Evolutionary conservation across 164 flowering plant species (phyloP).

Genomic region (Dillenia suffruticosa): DNA sequence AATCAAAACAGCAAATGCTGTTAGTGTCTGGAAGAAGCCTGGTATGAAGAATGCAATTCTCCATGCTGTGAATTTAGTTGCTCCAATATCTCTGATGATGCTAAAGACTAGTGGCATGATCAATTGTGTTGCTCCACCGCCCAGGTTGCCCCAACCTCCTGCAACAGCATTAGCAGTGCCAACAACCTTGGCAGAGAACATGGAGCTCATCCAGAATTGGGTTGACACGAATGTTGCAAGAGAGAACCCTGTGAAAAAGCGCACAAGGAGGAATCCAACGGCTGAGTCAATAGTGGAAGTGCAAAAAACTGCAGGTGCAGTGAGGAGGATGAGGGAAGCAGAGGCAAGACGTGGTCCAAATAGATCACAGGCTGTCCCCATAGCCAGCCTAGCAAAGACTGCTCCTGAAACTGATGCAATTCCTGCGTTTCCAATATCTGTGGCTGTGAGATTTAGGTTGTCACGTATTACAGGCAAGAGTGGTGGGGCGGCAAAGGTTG

Average conservation of each 20-base stretch:
- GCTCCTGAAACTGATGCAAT: constrained; percentile 86
- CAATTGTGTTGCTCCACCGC: constrained; percentile 89
- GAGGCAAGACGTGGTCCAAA: constrained; percentile 80
- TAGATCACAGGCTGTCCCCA: constrained; percentile 86
- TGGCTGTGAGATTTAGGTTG: constrained; percentile 66
- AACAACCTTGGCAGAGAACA: constrained; percentile 61
- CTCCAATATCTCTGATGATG: constrained; percentile 40
- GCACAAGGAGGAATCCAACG: constrained; percentile 49
- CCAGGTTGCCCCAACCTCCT: constrained; percentile 91
- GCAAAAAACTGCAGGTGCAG: constrained; percentile 71
- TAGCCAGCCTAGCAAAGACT: constrained; percentile 65
- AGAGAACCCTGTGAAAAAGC: constrained; percentile 82
- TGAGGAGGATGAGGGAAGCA: constrained; percentile 53
- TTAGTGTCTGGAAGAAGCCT: constrained; percentile 51
- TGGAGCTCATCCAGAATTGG: constrained; percentile 94
- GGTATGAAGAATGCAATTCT: constrained; percentile 80
- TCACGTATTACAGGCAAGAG: constrained; percentile 78
- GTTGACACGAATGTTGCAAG: constrained; percentile 81
- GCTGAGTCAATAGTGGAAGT: constrained; percentile 40
- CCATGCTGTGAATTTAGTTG: constrained; percentile 68
- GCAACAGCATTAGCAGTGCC: constrained; percentile 75
- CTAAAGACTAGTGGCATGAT: constrained; percentile 72
- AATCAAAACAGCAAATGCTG: constrained; percentile 50
- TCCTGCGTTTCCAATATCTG: constrained; percentile 86
- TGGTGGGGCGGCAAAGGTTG: constrained; percentile 82